These are phyloP conservation scores for Pythium dissimile DNA, from an alignment of 352 stramenopile species.

Conservation along the genomic window DNA sequence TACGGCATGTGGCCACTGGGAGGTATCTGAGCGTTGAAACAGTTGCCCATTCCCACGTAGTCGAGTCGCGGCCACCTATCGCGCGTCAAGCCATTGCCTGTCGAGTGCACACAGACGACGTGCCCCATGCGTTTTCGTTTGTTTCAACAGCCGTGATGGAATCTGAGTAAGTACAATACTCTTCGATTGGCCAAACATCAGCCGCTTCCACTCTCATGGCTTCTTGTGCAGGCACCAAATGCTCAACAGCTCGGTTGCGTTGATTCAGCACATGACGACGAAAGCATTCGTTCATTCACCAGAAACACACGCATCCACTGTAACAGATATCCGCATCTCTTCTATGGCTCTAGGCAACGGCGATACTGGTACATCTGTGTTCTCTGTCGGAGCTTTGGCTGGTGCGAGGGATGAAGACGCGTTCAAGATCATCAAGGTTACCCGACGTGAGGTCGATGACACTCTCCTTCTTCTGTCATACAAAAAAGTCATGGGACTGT, in stretches of 20 bases:
- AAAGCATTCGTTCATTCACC: slow-evolving; percentile 63
- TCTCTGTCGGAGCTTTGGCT: slow-evolving; percentile 42
- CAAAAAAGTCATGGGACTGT: slow-evolving; percentile 35
- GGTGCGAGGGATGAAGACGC: slow-evolving; percentile 65
- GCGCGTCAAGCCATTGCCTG: no score
- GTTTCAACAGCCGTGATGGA: slow-evolving; percentile 52
- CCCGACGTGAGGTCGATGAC: slow-evolving; percentile 45
- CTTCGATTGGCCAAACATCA: no score
- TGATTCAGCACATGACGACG: slow-evolving; percentile 51
- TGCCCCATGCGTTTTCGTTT: slow-evolving; percentile 51
- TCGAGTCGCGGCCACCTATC: no score
- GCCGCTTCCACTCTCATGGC: no score
- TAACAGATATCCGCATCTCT: slow-evolving; percentile 61
- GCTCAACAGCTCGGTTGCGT: slow-evolving; percentile 44
- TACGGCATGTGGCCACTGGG: slow-evolving; percentile 55
- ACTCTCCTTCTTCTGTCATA: slow-evolving; percentile 65
- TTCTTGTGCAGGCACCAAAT: slow-evolving; percentile 38
- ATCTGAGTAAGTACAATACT: slow-evolving; percentile 38
- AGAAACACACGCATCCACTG: slow-evolving; percentile 57
- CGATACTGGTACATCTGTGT: slow-evolving; percentile 25
- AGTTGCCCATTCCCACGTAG: slow-evolving; percentile 1
- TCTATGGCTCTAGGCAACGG: slow-evolving; percentile 42
- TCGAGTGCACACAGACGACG: slow-evolving; percentile 23
- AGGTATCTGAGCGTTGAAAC: slow-evolving; percentile 50
- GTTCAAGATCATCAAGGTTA: slow-evolving; percentile 54